Percentiles rank a stretch among this genome's conserved stretches.
phyloP scores from a whole-genome alignment of 495 filamentous ascomycete species.

The Cryomyces minteri region DNA sequence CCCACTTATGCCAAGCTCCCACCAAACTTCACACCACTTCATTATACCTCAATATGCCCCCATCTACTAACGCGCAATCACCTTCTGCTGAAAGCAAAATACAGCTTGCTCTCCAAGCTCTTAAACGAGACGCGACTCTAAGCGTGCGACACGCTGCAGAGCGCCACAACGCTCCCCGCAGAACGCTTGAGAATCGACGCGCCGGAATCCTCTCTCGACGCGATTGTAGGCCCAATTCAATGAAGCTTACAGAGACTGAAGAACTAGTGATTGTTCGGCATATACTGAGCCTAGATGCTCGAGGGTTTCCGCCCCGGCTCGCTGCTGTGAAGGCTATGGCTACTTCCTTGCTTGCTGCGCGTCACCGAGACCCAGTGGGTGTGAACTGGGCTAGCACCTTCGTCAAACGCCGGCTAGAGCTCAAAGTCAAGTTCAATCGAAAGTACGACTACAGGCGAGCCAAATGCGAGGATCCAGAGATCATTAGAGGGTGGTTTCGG shows the following conservation, averaged over 20 bases:
- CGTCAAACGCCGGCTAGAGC: constrained; percentile 14
- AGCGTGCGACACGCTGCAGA: neutral
- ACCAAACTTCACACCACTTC: neutral
- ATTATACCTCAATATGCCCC: neutral
- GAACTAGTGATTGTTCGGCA: constrained; percentile 16
- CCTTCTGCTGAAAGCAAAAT: constrained; percentile 4
- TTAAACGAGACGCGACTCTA: neutral
- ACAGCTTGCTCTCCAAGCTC: constrained; percentile 5
- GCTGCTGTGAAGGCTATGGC: constrained; percentile 23
- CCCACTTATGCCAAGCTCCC: neutral
- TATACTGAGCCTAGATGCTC: constrained; percentile 20
- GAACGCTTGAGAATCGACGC: neutral
- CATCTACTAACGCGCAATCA: neutral
- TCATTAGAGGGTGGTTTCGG: constrained; percentile 19
- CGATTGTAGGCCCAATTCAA: constrained; percentile 6
- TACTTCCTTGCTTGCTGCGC: constrained; percentile 13
- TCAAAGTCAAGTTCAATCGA: constrained; percentile 16
- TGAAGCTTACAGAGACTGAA: constrained; percentile 16
- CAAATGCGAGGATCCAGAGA: constrained; percentile 20
- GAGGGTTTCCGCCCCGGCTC: constrained; percentile 14
- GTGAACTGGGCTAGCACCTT: constrained; percentile 16
- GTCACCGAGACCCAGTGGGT: constrained; percentile 11
- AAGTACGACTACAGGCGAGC: constrained; percentile 19
- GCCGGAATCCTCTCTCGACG: constrained; percentile 1
- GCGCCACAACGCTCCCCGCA: neutral